A percentile compares a stretch with the other conserved stretches of the same genome.
Evolutionary conservation across 768 basidiomycete genomes (phyloP).

Genomic region (Mycena rosella): DNA sequence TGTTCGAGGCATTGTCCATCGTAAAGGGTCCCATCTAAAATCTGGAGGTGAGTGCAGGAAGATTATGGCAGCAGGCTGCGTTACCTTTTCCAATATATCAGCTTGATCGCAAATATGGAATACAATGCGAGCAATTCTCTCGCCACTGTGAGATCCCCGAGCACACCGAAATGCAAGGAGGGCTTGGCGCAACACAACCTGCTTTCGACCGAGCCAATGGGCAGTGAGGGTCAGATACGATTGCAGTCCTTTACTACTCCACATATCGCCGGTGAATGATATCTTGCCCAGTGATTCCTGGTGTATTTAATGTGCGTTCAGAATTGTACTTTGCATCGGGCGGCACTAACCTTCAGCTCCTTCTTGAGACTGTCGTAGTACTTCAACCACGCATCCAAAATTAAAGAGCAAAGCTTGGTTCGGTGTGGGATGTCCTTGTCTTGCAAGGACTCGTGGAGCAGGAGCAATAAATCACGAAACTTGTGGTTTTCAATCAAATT

Average conservation of each 20-base stretch:
- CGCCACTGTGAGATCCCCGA: slow-evolving; percentile 26
- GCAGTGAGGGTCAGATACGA: slow-evolving; percentile 17
- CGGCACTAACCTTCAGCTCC: slow-evolving; percentile 40
- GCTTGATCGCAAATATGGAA: slow-evolving; percentile 19
- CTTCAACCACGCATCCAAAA: slow-evolving; percentile 40
- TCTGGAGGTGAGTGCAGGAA: slow-evolving; percentile 3
- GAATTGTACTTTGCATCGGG: slow-evolving; percentile 1
- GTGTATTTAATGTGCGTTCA: slow-evolving; percentile 12
- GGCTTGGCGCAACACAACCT: slow-evolving; percentile 24
- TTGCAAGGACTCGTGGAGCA: slow-evolving; percentile 39
- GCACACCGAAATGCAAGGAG: slow-evolving; percentile 22
- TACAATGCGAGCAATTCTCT: slow-evolving; percentile 22
- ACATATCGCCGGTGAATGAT: slow-evolving; percentile 22
- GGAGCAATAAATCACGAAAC: slow-evolving; percentile 42
- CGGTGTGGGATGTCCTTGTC: slow-evolving; percentile 44
- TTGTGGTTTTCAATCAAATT: slow-evolving; percentile 44
- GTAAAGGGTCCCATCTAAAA: slow-evolving; percentile 8
- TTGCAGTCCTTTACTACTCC: slow-evolving; percentile 24
- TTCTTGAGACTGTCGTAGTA: slow-evolving; percentile 40
- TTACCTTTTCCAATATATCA: slow-evolving; percentile 22
- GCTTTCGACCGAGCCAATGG: slow-evolving; percentile 26
- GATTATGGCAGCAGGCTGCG: slow-evolving; percentile 10
- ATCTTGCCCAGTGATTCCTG: slow-evolving; percentile 21
- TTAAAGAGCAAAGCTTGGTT: slow-evolving; percentile 36
- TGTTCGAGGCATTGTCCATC: slow-evolving; percentile 8